A percentile compares a stretch with the other conserved stretches of the same genome.
phyloP scores from a whole-genome alignment of 1,284 basidiomycete species.

The Boletellus sp. region DNA sequence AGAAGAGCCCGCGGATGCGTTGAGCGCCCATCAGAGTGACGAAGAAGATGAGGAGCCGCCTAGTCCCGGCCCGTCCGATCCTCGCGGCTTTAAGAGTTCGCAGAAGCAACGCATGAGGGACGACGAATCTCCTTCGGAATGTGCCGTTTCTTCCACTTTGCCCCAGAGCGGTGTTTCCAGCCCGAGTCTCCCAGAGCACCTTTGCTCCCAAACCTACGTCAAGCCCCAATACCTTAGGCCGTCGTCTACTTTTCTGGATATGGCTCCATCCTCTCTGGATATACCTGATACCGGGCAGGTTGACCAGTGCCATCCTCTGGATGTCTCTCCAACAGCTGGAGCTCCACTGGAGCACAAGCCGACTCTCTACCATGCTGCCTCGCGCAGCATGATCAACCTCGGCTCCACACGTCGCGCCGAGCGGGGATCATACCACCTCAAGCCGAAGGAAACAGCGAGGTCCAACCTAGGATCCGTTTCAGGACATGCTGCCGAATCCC shows the following conservation, averaged over 20 bases:
- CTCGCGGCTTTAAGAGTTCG: conserved; percentile 7
- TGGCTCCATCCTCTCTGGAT: conserved; percentile 19
- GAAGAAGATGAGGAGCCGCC: conserved; percentile 28
- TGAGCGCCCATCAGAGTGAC: conserved; percentile 35
- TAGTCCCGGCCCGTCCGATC: conserved; percentile 21
- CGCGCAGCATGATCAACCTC: conserved; percentile 47
- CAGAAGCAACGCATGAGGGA: conserved; percentile 17
- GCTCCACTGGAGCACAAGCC: conserved; percentile 22
- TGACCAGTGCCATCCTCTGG: neutral
- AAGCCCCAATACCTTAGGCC: conserved; percentile 7
- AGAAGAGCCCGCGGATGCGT: conserved; percentile 23
- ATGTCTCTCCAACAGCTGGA: conserved; percentile 7
- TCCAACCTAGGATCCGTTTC: conserved; percentile 14
- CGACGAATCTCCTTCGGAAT: conserved; percentile 1
- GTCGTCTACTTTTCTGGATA: conserved; percentile 9
- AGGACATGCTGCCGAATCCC: conserved; percentile 8
- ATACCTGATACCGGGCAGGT: conserved; percentile 4
- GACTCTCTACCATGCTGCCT: conserved; percentile 36
- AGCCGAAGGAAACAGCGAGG: conserved; percentile 13
- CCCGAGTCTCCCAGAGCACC: conserved; percentile 26
- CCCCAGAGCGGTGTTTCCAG: conserved; percentile 4
- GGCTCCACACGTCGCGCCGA: conserved; percentile 23
- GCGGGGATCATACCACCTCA: conserved; percentile 5
- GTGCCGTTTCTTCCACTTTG: conserved; percentile 1
- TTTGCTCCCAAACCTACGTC: conserved; percentile 23